A percentile compares a stretch with the other conserved stretches of the same genome.
Conservation (phyloP, 805 yeast genomes). For the Torulaspora indica region DNA sequence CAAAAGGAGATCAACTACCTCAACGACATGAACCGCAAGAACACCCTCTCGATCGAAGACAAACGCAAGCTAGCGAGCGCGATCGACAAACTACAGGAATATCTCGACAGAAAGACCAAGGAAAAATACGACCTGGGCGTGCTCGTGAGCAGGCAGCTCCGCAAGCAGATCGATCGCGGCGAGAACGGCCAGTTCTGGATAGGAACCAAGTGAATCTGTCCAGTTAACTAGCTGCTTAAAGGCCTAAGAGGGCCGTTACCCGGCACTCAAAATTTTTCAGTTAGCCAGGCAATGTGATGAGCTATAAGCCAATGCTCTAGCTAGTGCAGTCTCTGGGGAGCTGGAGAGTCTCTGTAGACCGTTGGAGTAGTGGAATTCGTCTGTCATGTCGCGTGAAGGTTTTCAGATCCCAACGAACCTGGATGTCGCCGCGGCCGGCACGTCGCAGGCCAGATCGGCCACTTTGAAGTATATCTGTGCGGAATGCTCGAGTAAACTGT, state of each 20-base stretch:
- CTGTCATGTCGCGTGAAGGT: slow-evolving; percentile 66
- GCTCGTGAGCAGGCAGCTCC: slow-evolving; percentile 38
- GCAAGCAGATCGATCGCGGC: slow-evolving; percentile 41
- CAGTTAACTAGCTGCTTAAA: neutral
- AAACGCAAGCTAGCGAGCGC: slow-evolving; percentile 38
- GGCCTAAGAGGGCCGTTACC: neutral
- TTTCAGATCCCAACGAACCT: slow-evolving; percentile 76
- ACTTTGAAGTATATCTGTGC: slow-evolving; percentile 95
- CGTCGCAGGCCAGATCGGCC: slow-evolving; percentile 60
- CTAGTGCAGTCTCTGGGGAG: too few species aligned
- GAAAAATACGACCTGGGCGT: slow-evolving; percentile 43
- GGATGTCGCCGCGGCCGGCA: slow-evolving; percentile 84
- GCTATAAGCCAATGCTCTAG: neutral
- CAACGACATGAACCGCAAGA: slow-evolving; percentile 34
- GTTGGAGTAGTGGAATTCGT: neutral
- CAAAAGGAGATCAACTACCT: slow-evolving; percentile 39
- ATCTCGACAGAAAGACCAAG: slow-evolving; percentile 40
- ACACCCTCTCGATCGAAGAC: slow-evolving; percentile 39
- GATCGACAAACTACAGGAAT: slow-evolving; percentile 38
- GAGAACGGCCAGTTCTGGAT: slow-evolving; percentile 39
- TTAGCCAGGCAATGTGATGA: neutral
- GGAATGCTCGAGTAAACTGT: slow-evolving; percentile 85
- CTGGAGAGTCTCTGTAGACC: too few species aligned
- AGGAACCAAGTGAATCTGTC: slow-evolving; percentile 23
- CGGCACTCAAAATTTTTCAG: slow-evolving; percentile 4